Evolutionary conservation across 768 basidiomycete species (phyloP).

Genomic region (Chalciporus pseudorubinellus): DNA sequence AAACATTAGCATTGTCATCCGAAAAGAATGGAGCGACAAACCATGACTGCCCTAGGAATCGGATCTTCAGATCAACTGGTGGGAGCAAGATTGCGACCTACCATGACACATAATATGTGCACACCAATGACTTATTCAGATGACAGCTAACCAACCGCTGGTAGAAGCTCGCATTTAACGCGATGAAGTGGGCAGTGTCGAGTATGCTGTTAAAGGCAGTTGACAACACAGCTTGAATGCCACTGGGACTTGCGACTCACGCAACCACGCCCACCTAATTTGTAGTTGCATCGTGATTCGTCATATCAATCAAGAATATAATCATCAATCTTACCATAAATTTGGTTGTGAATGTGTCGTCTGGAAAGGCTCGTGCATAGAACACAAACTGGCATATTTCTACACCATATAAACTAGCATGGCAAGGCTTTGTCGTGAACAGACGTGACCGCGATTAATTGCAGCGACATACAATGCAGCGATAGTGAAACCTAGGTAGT

Average conservation of each 20-base stretch:
- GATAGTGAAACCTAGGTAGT: not conserved
- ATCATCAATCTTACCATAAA: conserved; percentile 4
- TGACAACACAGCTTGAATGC: too few species aligned
- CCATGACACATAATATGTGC: too few species aligned
- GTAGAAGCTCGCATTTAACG: not conserved
- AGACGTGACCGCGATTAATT: too few species aligned
- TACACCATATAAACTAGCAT: conserved; percentile 6
- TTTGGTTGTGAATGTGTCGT: too few species aligned
- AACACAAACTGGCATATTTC: conserved; percentile 9
- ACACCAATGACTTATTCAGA: not conserved
- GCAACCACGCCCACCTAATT: conserved; percentile 7
- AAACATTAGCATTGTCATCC: not conserved
- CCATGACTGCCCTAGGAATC: too few species aligned
- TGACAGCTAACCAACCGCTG: not conserved
- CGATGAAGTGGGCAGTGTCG: conserved; percentile 1
- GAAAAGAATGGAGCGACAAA: too few species aligned
- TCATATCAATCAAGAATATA: too few species aligned
- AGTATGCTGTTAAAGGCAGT: not conserved
- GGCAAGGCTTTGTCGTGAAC: not conserved
- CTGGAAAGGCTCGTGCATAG: conserved; percentile 5
- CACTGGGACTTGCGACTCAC: too few species aligned
- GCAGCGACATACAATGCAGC: conserved; percentile 3
- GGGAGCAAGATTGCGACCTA: too few species aligned
- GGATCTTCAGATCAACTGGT: too few species aligned
- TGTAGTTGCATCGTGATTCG: too few species aligned